phyloP scores from a whole-genome alignment of 805 yeast genomes.

The Starmerella stellata region DNA sequence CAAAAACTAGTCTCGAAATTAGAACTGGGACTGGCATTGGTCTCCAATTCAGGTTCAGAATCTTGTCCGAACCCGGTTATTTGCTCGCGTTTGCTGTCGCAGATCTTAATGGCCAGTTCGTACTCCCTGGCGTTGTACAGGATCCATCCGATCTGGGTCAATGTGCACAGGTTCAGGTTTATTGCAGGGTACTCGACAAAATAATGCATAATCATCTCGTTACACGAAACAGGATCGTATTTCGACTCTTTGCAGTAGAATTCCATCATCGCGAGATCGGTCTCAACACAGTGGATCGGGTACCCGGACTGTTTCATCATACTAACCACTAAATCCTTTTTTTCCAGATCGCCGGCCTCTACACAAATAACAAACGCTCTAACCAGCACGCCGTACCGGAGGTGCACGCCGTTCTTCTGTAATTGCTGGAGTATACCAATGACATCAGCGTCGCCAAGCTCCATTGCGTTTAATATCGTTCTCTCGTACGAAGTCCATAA shows the following conservation, averaged over 20 bases:
- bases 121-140: slow-evolving; percentile 5
- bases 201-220: slow-evolving; percentile 10
- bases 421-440: slow-evolving; percentile 4
- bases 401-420: slow-evolving; percentile 9
- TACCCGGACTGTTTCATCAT: slow-evolving; percentile 8
- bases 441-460: too few species aligned
- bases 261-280: slow-evolving; percentile 15
- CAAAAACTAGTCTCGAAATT: not conserved
- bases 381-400: slow-evolving; percentile 10
- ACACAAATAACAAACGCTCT: slow-evolving; percentile 6
- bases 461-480: too few species aligned
- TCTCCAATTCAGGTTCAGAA: not conserved
- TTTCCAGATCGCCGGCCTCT: not conserved
- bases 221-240: slow-evolving; percentile 1
- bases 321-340: slow-evolving; percentile 1
- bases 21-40: too few species aligned
- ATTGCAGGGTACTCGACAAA: slow-evolving; percentile 15
- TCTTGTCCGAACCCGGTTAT: not conserved
- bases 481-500: too few species aligned
- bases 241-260: slow-evolving; percentile 3
- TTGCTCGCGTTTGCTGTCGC: slow-evolving; percentile 8
- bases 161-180: slow-evolving; percentile 9
- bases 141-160: slow-evolving; percentile 13
- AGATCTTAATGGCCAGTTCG: slow-evolving; percentile 3
- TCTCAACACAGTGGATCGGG: slow-evolving; percentile 16